These are phyloP conservation scores for Porcisia deanei DNA, from an alignment of 208 protist genomes.

Conservation along the genomic window DNA sequence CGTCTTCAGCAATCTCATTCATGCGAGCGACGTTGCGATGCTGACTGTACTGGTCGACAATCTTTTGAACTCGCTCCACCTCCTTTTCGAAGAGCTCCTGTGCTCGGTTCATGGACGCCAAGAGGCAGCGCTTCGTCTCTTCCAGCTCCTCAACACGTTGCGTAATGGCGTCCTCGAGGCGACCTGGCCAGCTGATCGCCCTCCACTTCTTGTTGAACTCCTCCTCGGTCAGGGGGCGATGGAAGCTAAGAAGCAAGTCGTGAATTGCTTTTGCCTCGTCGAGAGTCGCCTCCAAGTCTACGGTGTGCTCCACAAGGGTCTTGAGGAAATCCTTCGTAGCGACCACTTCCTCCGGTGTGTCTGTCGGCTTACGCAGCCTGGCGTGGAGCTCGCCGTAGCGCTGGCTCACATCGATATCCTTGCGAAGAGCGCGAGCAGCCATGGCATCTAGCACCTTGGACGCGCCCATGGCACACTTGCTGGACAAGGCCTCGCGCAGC, in stretches of 20 bases:
- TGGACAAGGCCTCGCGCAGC: conserved; percentile 63
- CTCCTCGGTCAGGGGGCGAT: conserved; percentile 84
- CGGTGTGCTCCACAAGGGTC: conserved; percentile 85
- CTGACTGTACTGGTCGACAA: conserved; percentile 87
- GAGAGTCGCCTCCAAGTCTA: conserved; percentile 79
- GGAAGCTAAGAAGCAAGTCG: conserved; percentile 92
- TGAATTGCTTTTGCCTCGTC: conserved; percentile 78
- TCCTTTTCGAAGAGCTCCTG: conserved; percentile 88
- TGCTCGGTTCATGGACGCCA: conserved; percentile 79
- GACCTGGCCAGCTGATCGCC: conserved; percentile 88
- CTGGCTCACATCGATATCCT: conserved; percentile 68
- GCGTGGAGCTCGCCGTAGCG: conserved; percentile 73
- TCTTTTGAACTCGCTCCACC: conserved; percentile 66
- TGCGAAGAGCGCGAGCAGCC: conserved; percentile 65
- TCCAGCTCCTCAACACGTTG: conserved; percentile 91
- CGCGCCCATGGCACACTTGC: conserved; percentile 75
- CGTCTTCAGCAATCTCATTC: conserved; percentile 91
- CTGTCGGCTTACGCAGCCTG: conserved; percentile 62
- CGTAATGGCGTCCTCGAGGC: conserved; percentile 90
- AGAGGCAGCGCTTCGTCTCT: conserved; percentile 88
- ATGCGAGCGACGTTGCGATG: conserved; percentile 85
- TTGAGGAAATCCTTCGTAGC: conserved; percentile 91
- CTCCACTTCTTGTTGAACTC: conserved; percentile 95
- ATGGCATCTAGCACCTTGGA: conserved; percentile 74
- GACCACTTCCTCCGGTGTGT: conserved; percentile 90